Conservation (phyloP, 768 basidiomycete genomes). For the Boletus speciosus region DNA sequence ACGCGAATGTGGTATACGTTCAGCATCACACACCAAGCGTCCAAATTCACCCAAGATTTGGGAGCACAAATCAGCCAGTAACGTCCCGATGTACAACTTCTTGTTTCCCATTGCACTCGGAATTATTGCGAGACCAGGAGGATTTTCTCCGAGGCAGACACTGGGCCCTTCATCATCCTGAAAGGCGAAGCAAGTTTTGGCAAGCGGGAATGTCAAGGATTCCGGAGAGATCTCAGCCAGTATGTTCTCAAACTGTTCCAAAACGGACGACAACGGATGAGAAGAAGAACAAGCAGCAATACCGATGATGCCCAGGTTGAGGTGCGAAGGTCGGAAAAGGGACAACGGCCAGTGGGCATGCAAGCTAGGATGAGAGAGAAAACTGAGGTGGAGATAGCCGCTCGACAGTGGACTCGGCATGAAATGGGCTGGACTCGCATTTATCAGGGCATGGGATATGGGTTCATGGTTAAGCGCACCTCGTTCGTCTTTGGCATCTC, state of each 20-base stretch:
- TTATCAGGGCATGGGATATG: neutral
- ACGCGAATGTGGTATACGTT: neutral
- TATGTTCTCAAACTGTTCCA: constrained; percentile 62
- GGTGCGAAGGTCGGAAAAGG: constrained; percentile 74
- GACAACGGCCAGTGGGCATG: constrained; percentile 63
- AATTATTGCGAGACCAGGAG: constrained; percentile 70
- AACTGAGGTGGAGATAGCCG: constrained; percentile 81
- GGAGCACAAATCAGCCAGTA: constrained; percentile 87
- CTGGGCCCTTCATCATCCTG: constrained; percentile 58
- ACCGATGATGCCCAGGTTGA: constrained; percentile 86
- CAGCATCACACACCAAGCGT: constrained; percentile 58
- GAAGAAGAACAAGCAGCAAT: constrained; percentile 66
- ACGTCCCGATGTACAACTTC: constrained; percentile 80
- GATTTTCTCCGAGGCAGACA: constrained; percentile 51
- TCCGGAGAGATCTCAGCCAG: constrained; percentile 65
- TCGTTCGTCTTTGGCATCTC: constrained; percentile 72
- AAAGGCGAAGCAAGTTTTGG: constrained; percentile 82
- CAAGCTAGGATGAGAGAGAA: constrained; percentile 71
- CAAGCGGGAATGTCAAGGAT: constrained; percentile 69
- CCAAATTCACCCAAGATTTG: constrained; percentile 84
- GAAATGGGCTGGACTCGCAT: constrained; percentile 60
- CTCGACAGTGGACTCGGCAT: constrained; percentile 72
- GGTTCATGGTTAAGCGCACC: constrained; percentile 41
- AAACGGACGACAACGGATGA: constrained; percentile 50
- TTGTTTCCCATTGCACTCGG: constrained; percentile 87